Base-by-base conservation (phyloP, 192 early-diverging fungal species). In the Jimgerdemannia flammicorona region DNA sequence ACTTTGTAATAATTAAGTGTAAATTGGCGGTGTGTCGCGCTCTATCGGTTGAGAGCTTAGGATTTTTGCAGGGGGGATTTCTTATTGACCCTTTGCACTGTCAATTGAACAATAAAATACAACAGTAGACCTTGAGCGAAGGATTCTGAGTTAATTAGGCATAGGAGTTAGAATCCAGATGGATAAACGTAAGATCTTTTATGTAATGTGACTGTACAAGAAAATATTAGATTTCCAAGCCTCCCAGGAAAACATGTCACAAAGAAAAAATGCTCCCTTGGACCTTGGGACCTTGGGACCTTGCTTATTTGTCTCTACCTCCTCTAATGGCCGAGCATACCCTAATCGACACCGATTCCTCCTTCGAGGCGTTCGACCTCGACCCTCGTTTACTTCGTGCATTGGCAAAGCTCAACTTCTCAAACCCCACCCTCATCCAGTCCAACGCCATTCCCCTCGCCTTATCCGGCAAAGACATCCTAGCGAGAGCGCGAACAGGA, bases 401-500 rank as follows among this genome's bases (percentile, higher is more conserved):
- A 59, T 81, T 99, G 20, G 93, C 92, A 20, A 91, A 91, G 67
- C 87, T 98, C 75, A 90, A 92, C 42, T 95, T 94, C 75, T 86
- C 84, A 39, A 87, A 90, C 59, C 97, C 98, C 4, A 98, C 98
- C 64, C 87, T 94, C 4, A 92, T 99, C 10, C 98, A 99, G 83
- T 84, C 88, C 44, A 90, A 89, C 43, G 92, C 92, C 3, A 97
- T 99, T 73, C 96, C 98, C 9, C 86, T 98, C 6, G 95, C 95
- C 20, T 85, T 99, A 4, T 79, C 91, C 43, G 97, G 98, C 64
- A 97, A 95, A 76, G 97, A 99, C 77, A 92, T 99, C 69, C 84
- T 98, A 64, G 98, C 96, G 10, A 85, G 91, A 64, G 97, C 98
- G 29, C 87, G 94, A 66, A 99, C 97, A 0, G 98, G 98, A 41